Evolutionary conservation across 2,329 filamentous ascomycete genomes (phyloP).

Genomic region (Fusarium newnesense): DNA sequence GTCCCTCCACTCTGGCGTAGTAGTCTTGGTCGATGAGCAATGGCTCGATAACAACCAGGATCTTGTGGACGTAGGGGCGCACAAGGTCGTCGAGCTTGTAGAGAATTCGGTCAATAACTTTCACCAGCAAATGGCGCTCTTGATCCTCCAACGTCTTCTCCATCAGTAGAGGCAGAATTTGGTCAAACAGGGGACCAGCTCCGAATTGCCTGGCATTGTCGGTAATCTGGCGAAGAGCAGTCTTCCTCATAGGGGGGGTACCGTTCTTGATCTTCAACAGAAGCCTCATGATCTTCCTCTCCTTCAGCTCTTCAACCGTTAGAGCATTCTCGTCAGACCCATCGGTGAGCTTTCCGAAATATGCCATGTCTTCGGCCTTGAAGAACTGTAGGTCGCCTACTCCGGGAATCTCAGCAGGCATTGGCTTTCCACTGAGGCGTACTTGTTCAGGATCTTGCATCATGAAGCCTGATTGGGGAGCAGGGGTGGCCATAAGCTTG

Average conservation of each 20-base stretch:
- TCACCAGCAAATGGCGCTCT: constrained; percentile 96
- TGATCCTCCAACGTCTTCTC: constrained; percentile 98
- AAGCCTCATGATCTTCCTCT: constrained; percentile 97
- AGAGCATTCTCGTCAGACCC: constrained; percentile 91
- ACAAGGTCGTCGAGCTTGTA: constrained; percentile 99
- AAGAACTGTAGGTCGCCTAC: constrained; percentile 98
- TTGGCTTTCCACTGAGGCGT: constrained; percentile 84
- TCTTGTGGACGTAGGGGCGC: constrained; percentile 96
- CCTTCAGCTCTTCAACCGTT: constrained; percentile 94
- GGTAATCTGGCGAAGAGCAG: constrained; percentile 93
- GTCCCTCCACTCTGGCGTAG: constrained; percentile 96
- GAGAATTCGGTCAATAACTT: constrained; percentile 97
- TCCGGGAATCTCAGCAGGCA: constrained; percentile 94
- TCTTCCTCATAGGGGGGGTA: constrained; percentile 98
- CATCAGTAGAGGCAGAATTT: constrained; percentile 96
- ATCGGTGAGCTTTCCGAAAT: constrained; percentile 97
- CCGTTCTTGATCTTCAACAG: constrained; percentile 99
- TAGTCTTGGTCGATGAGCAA: constrained; percentile 99
- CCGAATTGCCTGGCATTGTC: constrained; percentile 98
- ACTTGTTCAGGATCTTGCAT: constrained; percentile 94
- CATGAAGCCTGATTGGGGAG: constrained; percentile 88
- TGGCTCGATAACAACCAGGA: constrained; percentile 98
- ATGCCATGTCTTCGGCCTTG: constrained; percentile 98
- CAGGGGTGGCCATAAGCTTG: constrained; percentile 78
- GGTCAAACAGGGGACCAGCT: constrained; percentile 93